Evolutionary conservation across 23 red algal species (phyloP).

Genomic region (Agarophyton chilense): DNA sequence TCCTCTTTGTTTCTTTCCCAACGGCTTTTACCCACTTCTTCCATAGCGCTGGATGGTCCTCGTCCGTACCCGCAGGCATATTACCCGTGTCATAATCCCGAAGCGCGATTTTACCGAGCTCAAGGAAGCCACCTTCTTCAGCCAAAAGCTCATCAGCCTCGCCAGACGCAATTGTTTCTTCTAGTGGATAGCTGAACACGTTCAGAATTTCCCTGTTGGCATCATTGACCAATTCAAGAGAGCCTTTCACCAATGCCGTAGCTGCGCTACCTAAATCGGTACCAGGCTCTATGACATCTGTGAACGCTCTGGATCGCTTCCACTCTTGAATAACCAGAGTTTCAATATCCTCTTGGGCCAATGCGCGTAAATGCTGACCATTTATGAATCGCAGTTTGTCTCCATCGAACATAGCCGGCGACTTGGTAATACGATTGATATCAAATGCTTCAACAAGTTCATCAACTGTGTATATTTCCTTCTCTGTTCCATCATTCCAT

Average conservation of each 20-base stretch:
- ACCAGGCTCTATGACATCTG: conserved; percentile 31
- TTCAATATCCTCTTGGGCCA: conserved; percentile 65
- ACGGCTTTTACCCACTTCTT: conserved; percentile 92
- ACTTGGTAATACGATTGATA: conserved; percentile 89
- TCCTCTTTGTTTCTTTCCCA: conserved; percentile 79
- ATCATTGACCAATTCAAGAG: conserved; percentile 85
- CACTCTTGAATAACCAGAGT: conserved; percentile 51
- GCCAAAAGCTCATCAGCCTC: conserved; percentile 86
- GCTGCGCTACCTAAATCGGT: conserved; percentile 39
- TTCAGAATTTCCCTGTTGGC: conserved; percentile 56
- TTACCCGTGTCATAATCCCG: conserved; percentile 52
- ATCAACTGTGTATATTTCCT: conserved; percentile 90
- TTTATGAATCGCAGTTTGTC: conserved; percentile 97
- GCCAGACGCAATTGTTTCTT: conserved; percentile 65
- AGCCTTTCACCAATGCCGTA: conserved; percentile 65
- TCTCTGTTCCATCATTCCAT: conserved; percentile 98
- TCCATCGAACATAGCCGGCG: conserved; percentile 91
- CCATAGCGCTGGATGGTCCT: conserved; percentile 74
- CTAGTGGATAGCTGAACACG: conserved; percentile 82
- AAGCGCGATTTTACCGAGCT: conserved; percentile 53
- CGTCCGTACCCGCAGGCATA: conserved; percentile 43
- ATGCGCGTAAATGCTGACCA: conserved; percentile 88
- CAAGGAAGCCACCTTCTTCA: conserved; percentile 83
- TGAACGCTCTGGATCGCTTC: conserved; percentile 53
- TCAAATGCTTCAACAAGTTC: conserved; percentile 89